phyloP scores from a whole-genome alignment of 2,329 filamentous ascomycete species.

The Colletotrichum kahawae region DNA sequence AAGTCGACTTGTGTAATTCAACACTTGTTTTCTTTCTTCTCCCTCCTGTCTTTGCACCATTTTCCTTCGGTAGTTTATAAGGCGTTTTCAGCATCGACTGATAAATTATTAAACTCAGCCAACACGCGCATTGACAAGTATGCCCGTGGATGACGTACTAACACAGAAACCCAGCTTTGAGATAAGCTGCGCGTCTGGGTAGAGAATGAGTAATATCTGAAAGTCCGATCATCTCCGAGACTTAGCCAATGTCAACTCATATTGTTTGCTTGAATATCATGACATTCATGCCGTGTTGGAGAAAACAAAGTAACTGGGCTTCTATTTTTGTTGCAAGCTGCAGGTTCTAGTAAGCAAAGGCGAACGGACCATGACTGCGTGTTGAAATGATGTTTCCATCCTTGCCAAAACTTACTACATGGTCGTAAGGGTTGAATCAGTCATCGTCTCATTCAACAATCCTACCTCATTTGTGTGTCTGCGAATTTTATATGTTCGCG shows the following conservation, averaged over 20 bases:
- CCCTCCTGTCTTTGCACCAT: no score
- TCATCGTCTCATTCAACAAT: background rate
- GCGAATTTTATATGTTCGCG: background rate
- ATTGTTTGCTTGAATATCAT: background rate
- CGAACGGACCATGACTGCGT: background rate
- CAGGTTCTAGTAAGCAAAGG: background rate
- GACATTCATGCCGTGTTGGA: background rate
- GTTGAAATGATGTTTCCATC: fast-evolving
- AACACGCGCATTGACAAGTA: background rate
- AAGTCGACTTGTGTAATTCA: background rate
- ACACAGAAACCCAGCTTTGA: background rate
- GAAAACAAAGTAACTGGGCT: background rate
- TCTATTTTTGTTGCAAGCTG: background rate
- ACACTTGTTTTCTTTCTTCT: background rate
- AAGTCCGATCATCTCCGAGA: background rate
- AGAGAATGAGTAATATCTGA: background rate
- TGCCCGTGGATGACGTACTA: background rate
- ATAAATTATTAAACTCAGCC: background rate
- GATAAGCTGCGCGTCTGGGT: background rate
- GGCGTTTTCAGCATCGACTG: background rate
- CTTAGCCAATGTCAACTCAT: background rate
- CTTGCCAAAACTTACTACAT: background rate
- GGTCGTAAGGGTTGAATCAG: background rate
- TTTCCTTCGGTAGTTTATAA: background rate
- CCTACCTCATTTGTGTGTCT: background rate